Evolutionary conservation across 176 grass and related monocot genomes (phyloP), one percentile per base, ranked within the genome.

Genomic region (barley (Hordeum vulgare)): DNA sequence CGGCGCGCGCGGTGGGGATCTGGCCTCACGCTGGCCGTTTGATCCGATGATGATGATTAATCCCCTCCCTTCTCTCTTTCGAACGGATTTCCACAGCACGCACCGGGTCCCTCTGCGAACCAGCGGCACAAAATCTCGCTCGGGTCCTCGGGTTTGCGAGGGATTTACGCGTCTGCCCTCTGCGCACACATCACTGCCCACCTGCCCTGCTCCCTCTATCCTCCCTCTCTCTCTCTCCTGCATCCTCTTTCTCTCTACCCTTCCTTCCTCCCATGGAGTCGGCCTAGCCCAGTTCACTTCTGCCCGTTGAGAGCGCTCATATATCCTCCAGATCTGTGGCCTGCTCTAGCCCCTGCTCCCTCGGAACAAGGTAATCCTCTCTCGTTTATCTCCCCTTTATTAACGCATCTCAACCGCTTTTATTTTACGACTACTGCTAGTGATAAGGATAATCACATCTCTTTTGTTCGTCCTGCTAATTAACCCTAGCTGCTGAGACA

Each of bases 261-360:
- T 37, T 9, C 31, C 62, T 37, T 9, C 73, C 70, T 63, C 17
- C 42, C 66, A 77, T 87, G 81, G 84, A 82, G 87, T 66, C 84
- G 1, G 91, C 84, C 39, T 92, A 90, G 88, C 45, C 45, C 45
- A 49, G 11, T 44, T 69, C 42, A 0, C 20, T 29, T 67, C n/a
- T 51, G 9, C 54, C 60, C 64, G 72, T 73, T 66, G 9, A 71
- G 74, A 81, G 53, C 35, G n/a, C 63, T 42, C 7, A 17, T 58
- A 77, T 81, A 41, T 9, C 71, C 81, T 76, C 39, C 81, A 93
- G 87, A 90, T 93, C 91, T 81, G 84, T 31, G 20, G 35, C 27
- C 47, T 20, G 21, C 57, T 36, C 5, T 15, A 7, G 42, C 28
- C 1, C 10, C 14, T 49, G 4, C 80, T 28, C 62, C 87, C 71